A percentile compares a stretch with the other conserved stretches of the same genome.
These are phyloP conservation scores for Quercus cerris DNA, from an alignment of 306 rosid species.

Conservation along the genomic window DNA sequence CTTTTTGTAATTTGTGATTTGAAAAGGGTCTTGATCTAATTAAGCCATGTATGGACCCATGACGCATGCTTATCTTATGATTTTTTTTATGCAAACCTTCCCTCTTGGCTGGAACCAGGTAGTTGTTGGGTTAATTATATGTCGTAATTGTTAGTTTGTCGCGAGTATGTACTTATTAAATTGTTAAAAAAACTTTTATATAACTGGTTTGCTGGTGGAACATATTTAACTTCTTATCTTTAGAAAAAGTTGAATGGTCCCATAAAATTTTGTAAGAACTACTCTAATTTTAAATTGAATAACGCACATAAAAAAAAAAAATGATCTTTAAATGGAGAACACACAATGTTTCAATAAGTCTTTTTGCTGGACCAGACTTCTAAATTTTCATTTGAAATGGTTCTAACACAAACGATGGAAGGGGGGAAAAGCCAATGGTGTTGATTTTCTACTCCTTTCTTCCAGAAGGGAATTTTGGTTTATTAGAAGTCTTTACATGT, in stretches of 20 bases:
- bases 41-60: neutral
- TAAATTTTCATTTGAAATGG: neutral
- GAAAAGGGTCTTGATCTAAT: neutral
- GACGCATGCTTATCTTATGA: too few relatives aligned
- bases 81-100: too few relatives aligned
- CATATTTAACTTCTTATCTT: neutral
- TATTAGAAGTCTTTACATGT: neutral
- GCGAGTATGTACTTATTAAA: neutral
- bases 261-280: neutral
- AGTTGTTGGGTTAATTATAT: conserved; percentile 7
- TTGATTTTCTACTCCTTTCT: neutral
- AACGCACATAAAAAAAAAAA: too few relatives aligned
- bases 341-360: neutral
- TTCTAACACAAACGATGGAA: too few relatives aligned
- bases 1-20: neutral
- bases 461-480: neutral
- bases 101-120: conserved; percentile 80
- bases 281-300: neutral
- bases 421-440: too few relatives aligned
- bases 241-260: neutral
- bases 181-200: neutral
- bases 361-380: neutral
- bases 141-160: neutral
- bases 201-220: neutral
- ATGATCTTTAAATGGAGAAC: neutral